phyloP scores from a whole-genome alignment of 164 flowering plant genomes.

The Annona cherimola region DNA sequence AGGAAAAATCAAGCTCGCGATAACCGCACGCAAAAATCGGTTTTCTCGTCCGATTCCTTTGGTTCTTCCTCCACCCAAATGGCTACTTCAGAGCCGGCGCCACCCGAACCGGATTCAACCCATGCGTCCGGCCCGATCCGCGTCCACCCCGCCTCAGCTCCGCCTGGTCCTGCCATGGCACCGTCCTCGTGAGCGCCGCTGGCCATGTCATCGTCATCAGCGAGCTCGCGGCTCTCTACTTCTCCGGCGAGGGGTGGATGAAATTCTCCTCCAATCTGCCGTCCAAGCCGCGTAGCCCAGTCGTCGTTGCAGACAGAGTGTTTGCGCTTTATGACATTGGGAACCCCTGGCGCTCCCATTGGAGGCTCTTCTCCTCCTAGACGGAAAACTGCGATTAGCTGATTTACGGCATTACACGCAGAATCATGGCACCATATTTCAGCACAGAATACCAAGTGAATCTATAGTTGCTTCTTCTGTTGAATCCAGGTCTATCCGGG shows the following conservation, averaged over 20 bases:
- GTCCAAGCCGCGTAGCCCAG: slow-evolving; percentile 83
- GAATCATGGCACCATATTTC: slow-evolving; percentile 91
- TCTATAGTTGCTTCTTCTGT: slow-evolving; percentile 97
- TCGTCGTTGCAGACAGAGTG: slow-evolving; percentile 41
- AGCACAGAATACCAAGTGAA: slow-evolving; percentile 73
- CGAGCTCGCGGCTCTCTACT: slow-evolving; percentile 69
- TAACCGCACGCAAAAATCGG: no score
- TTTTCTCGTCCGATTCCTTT: no score
- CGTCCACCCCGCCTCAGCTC: slow-evolving; percentile 84
- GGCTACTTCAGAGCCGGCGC: no score
- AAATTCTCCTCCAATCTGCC: slow-evolving; percentile 75
- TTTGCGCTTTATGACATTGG: slow-evolving; percentile 81
- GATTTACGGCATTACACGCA: slow-evolving; percentile 85
- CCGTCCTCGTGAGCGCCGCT: slow-evolving; percentile 50
- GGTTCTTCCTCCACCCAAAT: no score
- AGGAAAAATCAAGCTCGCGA: no score
- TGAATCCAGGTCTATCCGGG: slow-evolving; percentile 97
- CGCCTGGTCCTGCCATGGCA: slow-evolving; percentile 93
- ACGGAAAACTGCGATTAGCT: slow-evolving; percentile 91
- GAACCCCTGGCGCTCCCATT: slow-evolving; percentile 83
- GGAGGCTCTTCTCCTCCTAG: slow-evolving; percentile 84
- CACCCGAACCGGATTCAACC: no score
- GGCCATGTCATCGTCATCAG: slow-evolving; percentile 62
- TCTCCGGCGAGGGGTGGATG: slow-evolving; percentile 44
- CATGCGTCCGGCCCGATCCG: slow-evolving; percentile 46